A percentile compares a stretch with the other conserved stretches of the same genome.
These are phyloP conservation scores for Musa itinerans DNA, from an alignment of 176 grass and related monocot genomes.

Conservation along the genomic window DNA sequence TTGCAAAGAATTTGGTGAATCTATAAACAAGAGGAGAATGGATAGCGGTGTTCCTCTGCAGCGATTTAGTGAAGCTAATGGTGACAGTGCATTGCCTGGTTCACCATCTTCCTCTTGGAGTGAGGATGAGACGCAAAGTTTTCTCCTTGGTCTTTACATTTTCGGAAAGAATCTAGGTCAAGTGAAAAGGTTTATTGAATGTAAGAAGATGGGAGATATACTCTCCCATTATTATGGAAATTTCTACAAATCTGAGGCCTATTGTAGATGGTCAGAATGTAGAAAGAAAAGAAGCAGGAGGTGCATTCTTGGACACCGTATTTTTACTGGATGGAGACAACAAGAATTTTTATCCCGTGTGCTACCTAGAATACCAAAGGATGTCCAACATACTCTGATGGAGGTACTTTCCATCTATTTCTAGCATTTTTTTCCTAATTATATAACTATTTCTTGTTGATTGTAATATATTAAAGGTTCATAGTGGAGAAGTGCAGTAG, in stretches of 20 bases:
- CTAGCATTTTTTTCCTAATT: background rate
- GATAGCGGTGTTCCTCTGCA: constrained; percentile 8
- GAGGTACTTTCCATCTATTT: constrained; percentile 45
- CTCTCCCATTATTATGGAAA: constrained; percentile 70
- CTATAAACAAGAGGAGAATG: constrained; percentile 13
- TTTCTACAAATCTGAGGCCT: constrained; percentile 45
- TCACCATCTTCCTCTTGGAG: constrained; percentile 40
- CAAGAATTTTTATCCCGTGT: constrained; percentile 65
- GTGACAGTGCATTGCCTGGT: constrained; percentile 45
- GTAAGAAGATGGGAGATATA: constrained; percentile 52
- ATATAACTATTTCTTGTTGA: constrained; percentile 1
- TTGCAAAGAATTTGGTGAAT: constrained; percentile 12
- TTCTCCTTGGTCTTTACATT: constrained; percentile 82
- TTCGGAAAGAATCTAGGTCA: constrained; percentile 72
- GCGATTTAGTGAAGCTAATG: constrained; percentile 20
- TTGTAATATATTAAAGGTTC: background rate
- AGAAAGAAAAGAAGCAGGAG: constrained; percentile 48
- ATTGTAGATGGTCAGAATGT: constrained; percentile 40
- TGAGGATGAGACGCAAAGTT: constrained; percentile 39
- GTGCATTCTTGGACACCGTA: constrained; percentile 69
- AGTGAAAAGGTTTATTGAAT: constrained; percentile 44
- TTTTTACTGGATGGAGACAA: constrained; percentile 80
- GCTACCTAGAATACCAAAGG: constrained; percentile 35
- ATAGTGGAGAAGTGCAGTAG: background rate
- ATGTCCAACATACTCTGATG: constrained; percentile 50